Evolutionary conservation across 164 flowering plant genomes (phyloP).

Genomic region (Malania oleifera): DNA sequence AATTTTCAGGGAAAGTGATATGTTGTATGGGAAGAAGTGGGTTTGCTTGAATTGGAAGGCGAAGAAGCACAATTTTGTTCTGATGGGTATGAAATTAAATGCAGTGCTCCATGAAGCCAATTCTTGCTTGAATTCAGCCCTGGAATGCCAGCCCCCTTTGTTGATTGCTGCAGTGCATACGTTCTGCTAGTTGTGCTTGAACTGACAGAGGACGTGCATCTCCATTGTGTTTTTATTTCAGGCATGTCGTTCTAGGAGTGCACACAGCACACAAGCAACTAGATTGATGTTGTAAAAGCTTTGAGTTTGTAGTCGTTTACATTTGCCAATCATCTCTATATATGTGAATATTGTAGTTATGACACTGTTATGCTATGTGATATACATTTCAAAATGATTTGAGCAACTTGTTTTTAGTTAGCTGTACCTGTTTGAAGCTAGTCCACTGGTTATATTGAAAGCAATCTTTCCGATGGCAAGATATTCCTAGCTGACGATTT

Average conservation of each 20-base stretch:
- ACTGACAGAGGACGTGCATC: slow-evolving; percentile 21
- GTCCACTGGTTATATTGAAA: not conserved
- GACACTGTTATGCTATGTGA: slow-evolving; percentile 15
- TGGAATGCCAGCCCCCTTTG: not conserved
- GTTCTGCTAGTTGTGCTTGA: slow-evolving; percentile 7
- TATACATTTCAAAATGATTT: slow-evolving; percentile 11
- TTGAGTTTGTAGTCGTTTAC: slow-evolving; percentile 25
- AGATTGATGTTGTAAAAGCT: slow-evolving; percentile 24
- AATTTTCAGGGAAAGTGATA: slow-evolving; percentile 20
- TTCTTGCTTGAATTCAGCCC: slow-evolving; percentile 8
- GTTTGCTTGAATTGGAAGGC: slow-evolving; percentile 7
- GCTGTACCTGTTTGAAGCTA: not conserved
- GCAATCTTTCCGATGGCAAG: too few relatives aligned
- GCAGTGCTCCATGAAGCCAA: slow-evolving; percentile 6
- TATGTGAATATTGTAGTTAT: slow-evolving; percentile 41
- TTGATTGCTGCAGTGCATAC: slow-evolving; percentile 9
- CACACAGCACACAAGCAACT: slow-evolving; percentile 21
- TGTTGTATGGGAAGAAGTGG: slow-evolving; percentile 1
- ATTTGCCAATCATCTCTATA: slow-evolving; percentile 5
- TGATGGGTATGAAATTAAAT: not conserved
- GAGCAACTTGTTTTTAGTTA: slow-evolving; percentile 11
- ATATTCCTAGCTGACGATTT: too few relatives aligned
- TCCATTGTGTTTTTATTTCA: slow-evolving; percentile 23
- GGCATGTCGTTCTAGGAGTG: slow-evolving; percentile 35
- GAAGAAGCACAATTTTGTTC: slow-evolving; percentile 17